A percentile compares a stretch with the other conserved stretches of the same genome.
These are phyloP conservation scores for Panaeolus papilionaceus DNA, from an alignment of 768 basidiomycete species.

Conservation along the genomic window DNA sequence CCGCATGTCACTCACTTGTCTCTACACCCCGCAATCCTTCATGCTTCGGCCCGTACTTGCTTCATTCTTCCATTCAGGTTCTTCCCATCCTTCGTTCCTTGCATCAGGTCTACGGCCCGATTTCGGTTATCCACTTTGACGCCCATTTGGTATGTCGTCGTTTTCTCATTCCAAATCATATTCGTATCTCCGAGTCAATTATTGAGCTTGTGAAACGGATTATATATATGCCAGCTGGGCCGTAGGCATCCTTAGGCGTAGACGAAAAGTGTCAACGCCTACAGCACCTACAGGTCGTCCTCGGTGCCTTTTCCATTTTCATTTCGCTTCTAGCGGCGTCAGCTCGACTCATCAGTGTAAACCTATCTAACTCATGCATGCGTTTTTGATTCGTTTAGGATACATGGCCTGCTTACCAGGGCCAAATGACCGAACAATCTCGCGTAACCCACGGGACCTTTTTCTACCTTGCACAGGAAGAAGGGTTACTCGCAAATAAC, in stretches of 20 bases:
- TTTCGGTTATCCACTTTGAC: slow-evolving; percentile 87
- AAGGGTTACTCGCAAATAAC: slow-evolving; percentile 76
- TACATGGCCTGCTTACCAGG: slow-evolving; percentile 67
- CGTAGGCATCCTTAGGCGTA: slow-evolving; percentile 11
- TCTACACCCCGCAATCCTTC: slow-evolving; percentile 29
- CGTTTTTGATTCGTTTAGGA: slow-evolving; percentile 41
- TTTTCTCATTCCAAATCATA: neutral
- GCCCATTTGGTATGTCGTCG: slow-evolving; percentile 55
- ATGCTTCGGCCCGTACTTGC: slow-evolving; percentile 46
- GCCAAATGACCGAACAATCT: slow-evolving; percentile 65
- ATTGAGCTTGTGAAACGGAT: neutral
- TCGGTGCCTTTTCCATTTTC: slow-evolving; percentile 6
- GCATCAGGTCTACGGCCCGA: slow-evolving; percentile 79
- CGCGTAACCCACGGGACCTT: slow-evolving; percentile 86
- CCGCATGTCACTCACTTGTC: slow-evolving; percentile 14
- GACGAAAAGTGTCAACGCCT: slow-evolving; percentile 10
- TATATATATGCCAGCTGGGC: neutral
- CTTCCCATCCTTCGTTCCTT: slow-evolving; percentile 85
- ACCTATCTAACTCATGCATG: slow-evolving; percentile 46
- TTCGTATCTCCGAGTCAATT: slow-evolving; percentile 1
- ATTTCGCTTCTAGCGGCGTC: neutral
- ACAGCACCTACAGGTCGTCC: slow-evolving; percentile 2
- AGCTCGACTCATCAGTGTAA: slow-evolving; percentile 53
- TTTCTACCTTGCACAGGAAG: slow-evolving; percentile 80
- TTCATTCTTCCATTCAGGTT: slow-evolving; percentile 52